phyloP scores from a whole-genome alignment of 2,329 filamentous ascomycete species.

The Allantophomopsis cytisporea region DNA sequence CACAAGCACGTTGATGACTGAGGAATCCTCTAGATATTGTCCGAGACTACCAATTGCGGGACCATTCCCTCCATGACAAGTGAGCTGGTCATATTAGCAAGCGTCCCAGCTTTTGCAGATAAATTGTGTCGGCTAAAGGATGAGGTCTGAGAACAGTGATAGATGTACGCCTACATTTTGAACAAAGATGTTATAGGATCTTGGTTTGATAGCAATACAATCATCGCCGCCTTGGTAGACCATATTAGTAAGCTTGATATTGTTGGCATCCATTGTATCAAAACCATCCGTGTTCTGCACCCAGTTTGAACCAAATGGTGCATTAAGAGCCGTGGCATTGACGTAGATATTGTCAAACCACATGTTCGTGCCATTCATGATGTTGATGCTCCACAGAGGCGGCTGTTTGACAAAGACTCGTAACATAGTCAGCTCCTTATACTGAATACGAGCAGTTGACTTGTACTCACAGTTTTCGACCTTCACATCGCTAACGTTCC shows the following conservation, averaged over 20 bases:
- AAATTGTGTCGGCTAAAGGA: background rate
- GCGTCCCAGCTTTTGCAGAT: background rate
- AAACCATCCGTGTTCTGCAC: constrained; percentile 45
- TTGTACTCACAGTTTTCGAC: constrained; percentile 29
- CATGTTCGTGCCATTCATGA: constrained; percentile 42
- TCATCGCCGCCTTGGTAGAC: constrained; percentile 42
- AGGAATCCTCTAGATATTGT: constrained; percentile 39
- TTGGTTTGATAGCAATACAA: constrained; percentile 41
- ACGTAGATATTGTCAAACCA: constrained; percentile 32
- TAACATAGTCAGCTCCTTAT: background rate
- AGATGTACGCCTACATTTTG: constrained; percentile 22
- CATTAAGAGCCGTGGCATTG: constrained; percentile 34
- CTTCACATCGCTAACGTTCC: constrained; percentile 39
- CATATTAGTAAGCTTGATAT: constrained; percentile 34
- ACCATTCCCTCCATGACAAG: constrained; percentile 38
- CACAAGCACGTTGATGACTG: constrained; percentile 32
- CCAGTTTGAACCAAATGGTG: constrained; percentile 37
- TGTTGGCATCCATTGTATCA: constrained; percentile 38
- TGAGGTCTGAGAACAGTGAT: background rate
- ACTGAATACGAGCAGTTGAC: background rate
- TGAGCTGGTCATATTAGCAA: constrained; percentile 10
- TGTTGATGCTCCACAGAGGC: constrained; percentile 38
- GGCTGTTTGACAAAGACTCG: constrained; percentile 32
- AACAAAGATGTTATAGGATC: constrained; percentile 34
- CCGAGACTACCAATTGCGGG: constrained; percentile 40